phyloP scores from a whole-genome alignment of 2,329 filamentous ascomycete species.

The Trichoderma semiorbis region DNA sequence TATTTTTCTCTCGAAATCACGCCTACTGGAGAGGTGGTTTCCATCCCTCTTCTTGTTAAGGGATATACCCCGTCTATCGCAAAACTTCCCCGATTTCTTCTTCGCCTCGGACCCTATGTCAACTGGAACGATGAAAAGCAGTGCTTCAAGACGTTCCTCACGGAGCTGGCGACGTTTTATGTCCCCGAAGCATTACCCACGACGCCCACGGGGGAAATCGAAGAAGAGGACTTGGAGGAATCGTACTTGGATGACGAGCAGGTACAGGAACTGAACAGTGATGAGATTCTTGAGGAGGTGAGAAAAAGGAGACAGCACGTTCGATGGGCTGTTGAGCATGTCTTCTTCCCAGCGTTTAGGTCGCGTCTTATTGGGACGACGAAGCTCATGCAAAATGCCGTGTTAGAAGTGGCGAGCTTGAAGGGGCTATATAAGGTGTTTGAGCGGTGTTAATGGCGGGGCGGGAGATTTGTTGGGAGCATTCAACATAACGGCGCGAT shows the following conservation, averaged over 20 bases:
- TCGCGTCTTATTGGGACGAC: constrained; percentile 78
- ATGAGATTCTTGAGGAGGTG: constrained; percentile 37
- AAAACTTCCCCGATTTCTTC: constrained; percentile 84
- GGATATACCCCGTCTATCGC: constrained; percentile 82
- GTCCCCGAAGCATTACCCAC: constrained; percentile 79
- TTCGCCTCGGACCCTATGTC: constrained; percentile 83
- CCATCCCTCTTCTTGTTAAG: constrained; percentile 81
- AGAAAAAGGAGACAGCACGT: constrained; percentile 64
- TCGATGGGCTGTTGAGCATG: constrained; percentile 73
- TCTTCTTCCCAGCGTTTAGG: constrained; percentile 87
- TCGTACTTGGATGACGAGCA: neutral
- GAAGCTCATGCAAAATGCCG: constrained; percentile 65
- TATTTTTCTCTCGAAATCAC: constrained; percentile 89
- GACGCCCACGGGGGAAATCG: constrained; percentile 25
- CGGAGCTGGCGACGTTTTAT: constrained; percentile 85
- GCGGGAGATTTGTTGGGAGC: neutral
- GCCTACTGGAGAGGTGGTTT: constrained; percentile 69
- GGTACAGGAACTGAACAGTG: constrained; percentile 20
- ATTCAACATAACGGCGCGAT: neutral
- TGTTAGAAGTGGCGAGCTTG: constrained; percentile 84
- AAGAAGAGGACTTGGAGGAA: neutral
- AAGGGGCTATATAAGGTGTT: constrained; percentile 94
- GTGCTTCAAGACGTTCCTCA: constrained; percentile 83
- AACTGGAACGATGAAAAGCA: constrained; percentile 80
- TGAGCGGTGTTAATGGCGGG: constrained; percentile 69